Evolutionary conservation across 345 rosid genomes (phyloP), one percentile per base, ranked within the genome.

Genomic region (Citrus glauca): DNA sequence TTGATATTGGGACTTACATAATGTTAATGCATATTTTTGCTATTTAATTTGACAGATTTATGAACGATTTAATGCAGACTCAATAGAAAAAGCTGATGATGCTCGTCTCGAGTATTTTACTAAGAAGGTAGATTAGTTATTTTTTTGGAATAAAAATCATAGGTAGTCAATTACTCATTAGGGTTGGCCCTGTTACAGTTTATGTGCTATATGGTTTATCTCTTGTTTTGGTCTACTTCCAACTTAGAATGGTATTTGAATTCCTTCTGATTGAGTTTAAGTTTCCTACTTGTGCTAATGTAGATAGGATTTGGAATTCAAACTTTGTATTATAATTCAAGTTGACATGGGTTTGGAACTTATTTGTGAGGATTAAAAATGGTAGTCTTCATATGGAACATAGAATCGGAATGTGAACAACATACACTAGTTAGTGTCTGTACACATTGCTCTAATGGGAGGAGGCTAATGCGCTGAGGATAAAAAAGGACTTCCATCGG

Each of bases 41-140:
- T 76, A 28, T 65, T 73, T 56, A 57, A n/a, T 45, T 77, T 77
- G 61, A 73, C 91, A 95, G 99, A 85, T 95, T 60, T 95, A 86
- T 83, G 94, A 93, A 84, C 89, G 98, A 72, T 90, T 93, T 85
- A 87, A 84, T 77, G 91, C 89, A 57, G 87, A 82, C 56, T 88
- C 93, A 32, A 77, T 88, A 59, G 79, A 57, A 67, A 84, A 89
- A 60, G 93, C 69, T 9, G 93, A 91, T 77, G 87, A 90, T 86
- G 97, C 94, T 61, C 98, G 99, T 76, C 87, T 90, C 78, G 98
- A 92, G 62, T 88, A 92, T 80, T 95, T 95, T 81, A 75, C 90
- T 55, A 88, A 87, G 80, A 95, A 93, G 94, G 99, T 95, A 32
- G 4, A 69, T 81, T 66, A 48, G 66, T 62, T 67, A n/a, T 69